Evolutionary conservation across 192 early-diverging fungal species (phyloP), one percentile per base, ranked within the genome.

Genomic region (Backusella parvicylindrica): DNA sequence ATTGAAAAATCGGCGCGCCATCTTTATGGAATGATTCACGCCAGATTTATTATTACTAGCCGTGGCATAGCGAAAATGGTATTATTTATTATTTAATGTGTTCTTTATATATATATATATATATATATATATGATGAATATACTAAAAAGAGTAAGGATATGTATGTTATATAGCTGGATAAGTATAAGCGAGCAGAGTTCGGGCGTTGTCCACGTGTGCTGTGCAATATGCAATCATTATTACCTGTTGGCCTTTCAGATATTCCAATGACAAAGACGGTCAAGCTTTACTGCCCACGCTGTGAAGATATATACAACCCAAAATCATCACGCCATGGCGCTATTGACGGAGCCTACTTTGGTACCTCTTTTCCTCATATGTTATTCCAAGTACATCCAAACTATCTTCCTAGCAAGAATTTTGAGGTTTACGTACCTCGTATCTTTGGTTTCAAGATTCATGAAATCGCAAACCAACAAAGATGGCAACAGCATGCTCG

Each of bases 221-320:
- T 95, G 13, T 99, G 98, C 83, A 86, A 93, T 73, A 89, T 92
- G 72, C 95, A 98, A 83, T 89, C 94, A 18, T 88, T 98, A 26
- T 78, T 99, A 49, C 96, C 96, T 0, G 92, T 96, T 49, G 98
- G 96, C 0, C 75, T 98, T 12, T 90, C 92, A 7, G 98, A 99
- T 79, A 82, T 93, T 40, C 91, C 97, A 7, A 91, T 91, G 78
- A 84, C 88, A 31, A 92, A 95, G 76, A 87, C 90, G 6, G 96
- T 98, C 18, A 98, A 98, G 84, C 85, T 99, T 49, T 99, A 96
- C 82, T 99, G 98, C 83, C 90, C 93, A 67, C 88, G 92, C 8
- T 99, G 98, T 86, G 95, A 98, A 81, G 98, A 99, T 77, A 90
- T 98, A 60, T 99, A 99, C 81, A 92, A 90, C 67, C 97, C 98